Base-by-base conservation (phyloP, 192 early-diverging fungal species). In the Entomortierella lignicola region DNA sequence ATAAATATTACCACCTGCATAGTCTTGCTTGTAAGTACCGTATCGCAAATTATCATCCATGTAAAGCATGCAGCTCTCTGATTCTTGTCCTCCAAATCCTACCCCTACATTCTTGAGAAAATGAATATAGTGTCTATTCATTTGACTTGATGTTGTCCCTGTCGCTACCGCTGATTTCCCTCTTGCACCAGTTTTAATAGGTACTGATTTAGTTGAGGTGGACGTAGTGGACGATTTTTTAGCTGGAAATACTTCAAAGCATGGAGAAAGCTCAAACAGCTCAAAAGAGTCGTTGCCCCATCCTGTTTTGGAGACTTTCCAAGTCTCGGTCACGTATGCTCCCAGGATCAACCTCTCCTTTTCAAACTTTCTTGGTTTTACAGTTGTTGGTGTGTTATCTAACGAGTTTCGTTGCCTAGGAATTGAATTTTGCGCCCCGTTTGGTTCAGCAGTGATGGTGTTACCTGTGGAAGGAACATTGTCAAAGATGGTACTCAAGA, bases 251-350 rank as follows among this genome's bases (percentile, higher is more conserved):
- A 83, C 37, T 18, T 83, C 84, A 44, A 83, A 81, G 29, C 72
- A 70, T 8, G 87, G 87, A 0, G 55, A 79, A 23, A 89, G 52
- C 61, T 89, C 87, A 71, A 87, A 85, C 5, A 87, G 7, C 25
- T 81, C 68, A 61, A 83, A 87, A 8, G 74, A 55, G 1, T 77
- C 69, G 51, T 68, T 80, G 8, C 87, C 87, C 86, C 86, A 89
- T 53, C 71, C 81, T 32, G 75, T 42, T 26, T 81, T 81, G 21
- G 83, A 80, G 29, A 81, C 77, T 43, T 83, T 84, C 87, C 87
- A 89, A n/a, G 81, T 82, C 29, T 89, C 84, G 0, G 84, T 50
- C 15, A 89, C 69, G 53, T 82, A 86, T 0, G 86, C 87, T 8
- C 84, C 86, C 11, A 89, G 50, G 2, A 83, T 43, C 67, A 89